A percentile compares a stretch with the other conserved stretches of the same genome.
phyloP scores from a whole-genome alignment of 2,329 filamentous ascomycete species.

The Talaromyces sp. region DNA sequence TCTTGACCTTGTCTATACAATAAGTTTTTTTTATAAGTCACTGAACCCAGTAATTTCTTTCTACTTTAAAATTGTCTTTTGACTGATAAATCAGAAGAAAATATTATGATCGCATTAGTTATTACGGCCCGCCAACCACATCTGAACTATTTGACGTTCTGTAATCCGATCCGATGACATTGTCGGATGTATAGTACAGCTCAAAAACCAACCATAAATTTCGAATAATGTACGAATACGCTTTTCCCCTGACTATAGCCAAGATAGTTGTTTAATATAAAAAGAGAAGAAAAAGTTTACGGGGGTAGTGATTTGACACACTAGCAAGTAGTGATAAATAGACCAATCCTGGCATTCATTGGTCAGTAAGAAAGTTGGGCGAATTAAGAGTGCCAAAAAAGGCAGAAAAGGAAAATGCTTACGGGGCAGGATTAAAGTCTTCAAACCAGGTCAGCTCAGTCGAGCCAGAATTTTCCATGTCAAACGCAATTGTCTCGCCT shows the following conservation, averaged over 20 bases:
- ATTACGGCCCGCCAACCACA: not conserved
- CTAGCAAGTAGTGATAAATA: slow-evolving; percentile 39
- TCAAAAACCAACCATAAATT: not conserved
- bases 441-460: slow-evolving; percentile 59
- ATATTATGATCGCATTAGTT: not conserved
- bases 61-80: too few relatives aligned
- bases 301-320: not conserved
- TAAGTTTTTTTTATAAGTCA: not conserved
- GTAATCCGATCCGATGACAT: not conserved
- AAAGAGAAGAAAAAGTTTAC: not conserved
- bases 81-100: not conserved
- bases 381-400: slow-evolving; percentile 8
- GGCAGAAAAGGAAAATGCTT: slow-evolving; percentile 17
- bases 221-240: not conserved
- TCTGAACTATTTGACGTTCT: not conserved
- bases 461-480: slow-evolving; percentile 47
- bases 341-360: slow-evolving; percentile 27
- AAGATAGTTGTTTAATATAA: not conserved
- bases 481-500: slow-evolving; percentile 48
- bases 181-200: not conserved
- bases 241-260: not conserved
- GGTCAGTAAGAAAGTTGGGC: not conserved
- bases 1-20: not conserved
- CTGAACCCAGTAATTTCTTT: too few relatives aligned
- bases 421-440: slow-evolving; percentile 54